Conservation (phyloP, 2,329 filamentous ascomycete species). For the Monosporascus ibericus region DNA sequence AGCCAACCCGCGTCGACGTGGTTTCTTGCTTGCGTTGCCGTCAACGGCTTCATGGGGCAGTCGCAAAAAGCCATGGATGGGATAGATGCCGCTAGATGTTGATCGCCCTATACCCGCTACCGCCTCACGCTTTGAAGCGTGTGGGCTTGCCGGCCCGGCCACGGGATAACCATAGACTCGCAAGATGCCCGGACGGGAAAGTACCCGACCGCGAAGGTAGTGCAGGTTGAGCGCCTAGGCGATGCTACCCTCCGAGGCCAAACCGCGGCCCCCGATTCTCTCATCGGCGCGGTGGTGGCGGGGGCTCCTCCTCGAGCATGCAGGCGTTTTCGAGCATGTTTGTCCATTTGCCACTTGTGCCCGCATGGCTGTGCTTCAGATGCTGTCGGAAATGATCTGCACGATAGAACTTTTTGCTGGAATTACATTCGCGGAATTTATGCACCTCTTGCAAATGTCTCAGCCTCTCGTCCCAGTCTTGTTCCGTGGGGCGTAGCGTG, state of each 20-base stretch:
- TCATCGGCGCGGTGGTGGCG: slow-evolving; percentile 35
- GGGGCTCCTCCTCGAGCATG: slow-evolving; percentile 81
- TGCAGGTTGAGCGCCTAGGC: neutral
- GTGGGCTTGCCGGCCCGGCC: too few relatives aligned
- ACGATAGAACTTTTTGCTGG: slow-evolving; percentile 95
- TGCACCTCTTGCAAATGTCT: slow-evolving; percentile 86
- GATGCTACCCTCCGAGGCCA: neutral
- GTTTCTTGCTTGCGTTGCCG: too few relatives aligned
- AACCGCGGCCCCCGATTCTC: neutral
- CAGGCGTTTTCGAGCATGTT: slow-evolving; percentile 96
- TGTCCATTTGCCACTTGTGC: slow-evolving; percentile 97
- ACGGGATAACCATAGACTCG: neutral
- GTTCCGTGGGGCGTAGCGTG: slow-evolving; percentile 56
- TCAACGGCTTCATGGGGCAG: too few relatives aligned
- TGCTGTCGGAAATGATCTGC: slow-evolving; percentile 98
- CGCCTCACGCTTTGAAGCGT: too few relatives aligned
- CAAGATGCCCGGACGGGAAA: neutral
- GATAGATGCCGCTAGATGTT: too few relatives aligned
- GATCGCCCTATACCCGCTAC: too few relatives aligned
- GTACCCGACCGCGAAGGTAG: neutral
- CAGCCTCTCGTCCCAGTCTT: slow-evolving; percentile 82
- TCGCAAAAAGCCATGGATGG: too few relatives aligned
- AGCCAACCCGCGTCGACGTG: too few relatives aligned
- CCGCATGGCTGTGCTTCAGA: slow-evolving; percentile 93
- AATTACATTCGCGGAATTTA: slow-evolving; percentile 97